Conservation (phyloP, 2,329 filamentous ascomycete species). For the Ophiostoma sp. region DNA sequence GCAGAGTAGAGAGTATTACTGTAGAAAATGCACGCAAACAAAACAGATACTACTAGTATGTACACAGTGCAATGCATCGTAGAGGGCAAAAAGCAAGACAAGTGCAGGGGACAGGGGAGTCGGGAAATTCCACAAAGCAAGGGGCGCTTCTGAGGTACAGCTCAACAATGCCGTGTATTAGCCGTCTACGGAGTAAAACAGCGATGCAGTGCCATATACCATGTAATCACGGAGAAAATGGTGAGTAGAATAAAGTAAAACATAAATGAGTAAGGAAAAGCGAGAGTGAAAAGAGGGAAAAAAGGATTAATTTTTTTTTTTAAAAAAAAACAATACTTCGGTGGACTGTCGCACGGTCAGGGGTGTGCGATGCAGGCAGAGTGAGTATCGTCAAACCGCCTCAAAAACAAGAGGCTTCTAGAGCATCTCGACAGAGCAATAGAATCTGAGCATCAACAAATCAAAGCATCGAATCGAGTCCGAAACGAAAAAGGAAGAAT, state of each 20-base stretch:
- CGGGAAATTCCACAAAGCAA: neutral
- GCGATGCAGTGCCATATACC: no score
- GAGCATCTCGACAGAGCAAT: neutral
- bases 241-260: neutral
- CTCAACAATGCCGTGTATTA: neutral
- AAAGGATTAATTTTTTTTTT: no score
- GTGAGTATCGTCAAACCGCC: neutral
- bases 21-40: neutral
- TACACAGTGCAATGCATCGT: no score
- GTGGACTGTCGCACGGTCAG: neutral
- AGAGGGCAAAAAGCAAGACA: no score
- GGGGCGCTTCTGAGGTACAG: neutral
- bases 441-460: neutral
- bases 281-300: neutral
- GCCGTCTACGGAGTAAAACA: neutral
- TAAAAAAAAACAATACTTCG: no score
- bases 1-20: neutral
- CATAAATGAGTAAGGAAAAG: neutral
- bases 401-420: neutral
- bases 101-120: neutral
- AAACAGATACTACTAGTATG: neutral
- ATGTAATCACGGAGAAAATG: neutral
- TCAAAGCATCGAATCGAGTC: neutral
- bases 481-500: slow-evolving; percentile 2
- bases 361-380: neutral